Evolutionary conservation across 306 rosid genomes (phyloP).

Genomic region (Argentina anserina): DNA sequence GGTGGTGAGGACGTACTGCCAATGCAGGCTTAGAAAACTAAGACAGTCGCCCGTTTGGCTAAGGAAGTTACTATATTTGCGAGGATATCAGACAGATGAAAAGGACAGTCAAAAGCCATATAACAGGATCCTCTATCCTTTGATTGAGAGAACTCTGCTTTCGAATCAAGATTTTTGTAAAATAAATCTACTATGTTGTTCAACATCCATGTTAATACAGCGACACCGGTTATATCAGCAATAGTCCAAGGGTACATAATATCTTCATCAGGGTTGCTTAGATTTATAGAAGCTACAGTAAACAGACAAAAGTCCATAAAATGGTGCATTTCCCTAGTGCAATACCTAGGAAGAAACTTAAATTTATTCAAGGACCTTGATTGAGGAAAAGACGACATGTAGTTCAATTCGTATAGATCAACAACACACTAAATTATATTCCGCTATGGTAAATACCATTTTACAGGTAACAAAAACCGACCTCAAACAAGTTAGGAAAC

Average conservation of each 20-base stretch:
- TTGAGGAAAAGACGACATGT: background rate
- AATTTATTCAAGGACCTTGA: background rate
- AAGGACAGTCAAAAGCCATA: background rate
- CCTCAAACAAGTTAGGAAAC: constrained; percentile 3
- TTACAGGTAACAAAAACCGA: constrained; percentile 7
- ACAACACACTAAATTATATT: background rate
- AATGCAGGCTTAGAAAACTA: background rate
- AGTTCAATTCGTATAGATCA: background rate
- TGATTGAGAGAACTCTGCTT: background rate
- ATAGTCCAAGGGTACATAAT: background rate
- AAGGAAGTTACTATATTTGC: background rate
- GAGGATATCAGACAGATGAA: background rate
- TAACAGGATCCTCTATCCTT: background rate
- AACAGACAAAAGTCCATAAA: background rate
- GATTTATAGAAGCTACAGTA: background rate
- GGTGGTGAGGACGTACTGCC: constrained; percentile 1
- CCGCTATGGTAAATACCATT: background rate
- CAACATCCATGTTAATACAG: background rate
- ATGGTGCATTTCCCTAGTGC: background rate
- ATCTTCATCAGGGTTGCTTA: background rate
- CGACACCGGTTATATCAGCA: background rate
- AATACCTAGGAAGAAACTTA: background rate
- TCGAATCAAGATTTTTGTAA: background rate
- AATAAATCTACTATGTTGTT: background rate
- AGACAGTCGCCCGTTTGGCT: background rate